Conservation (phyloP, 345 rosid genomes). For the Moricandia arvensis region DNA sequence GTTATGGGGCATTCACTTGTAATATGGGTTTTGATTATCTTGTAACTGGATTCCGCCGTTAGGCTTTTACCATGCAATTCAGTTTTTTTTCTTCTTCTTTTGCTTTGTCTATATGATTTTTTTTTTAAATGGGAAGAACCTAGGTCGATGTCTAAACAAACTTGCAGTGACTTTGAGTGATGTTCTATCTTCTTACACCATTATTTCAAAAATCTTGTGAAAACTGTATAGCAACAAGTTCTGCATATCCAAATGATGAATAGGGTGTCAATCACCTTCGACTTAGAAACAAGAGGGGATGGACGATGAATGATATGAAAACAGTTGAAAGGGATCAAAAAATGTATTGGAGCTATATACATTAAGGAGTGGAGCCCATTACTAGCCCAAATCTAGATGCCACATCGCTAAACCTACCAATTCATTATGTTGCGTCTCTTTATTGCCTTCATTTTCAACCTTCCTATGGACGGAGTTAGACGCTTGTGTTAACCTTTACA, state of each 20-base stretch:
- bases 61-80: neutral
- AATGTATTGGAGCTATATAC: conserved; percentile 19
- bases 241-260: neutral
- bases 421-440: conserved; percentile 16
- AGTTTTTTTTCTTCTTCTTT: neutral
- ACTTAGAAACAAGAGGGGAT: conserved; percentile 27
- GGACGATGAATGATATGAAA: conserved; percentile 12
- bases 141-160: too few species aligned
- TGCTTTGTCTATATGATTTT: neutral
- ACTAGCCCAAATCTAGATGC: conserved; percentile 7
- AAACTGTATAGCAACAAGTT: neutral
- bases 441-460: neutral
- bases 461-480: conserved; percentile 11
- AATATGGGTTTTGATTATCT: neutral
- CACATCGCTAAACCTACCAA: conserved; percentile 12
- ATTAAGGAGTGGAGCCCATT: conserved; percentile 29
- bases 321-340: conserved; percentile 20
- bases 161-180: too few species aligned
- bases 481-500: neutral
- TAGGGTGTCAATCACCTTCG: conserved; percentile 12
- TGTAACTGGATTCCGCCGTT: neutral
- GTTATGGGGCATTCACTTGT: neutral
- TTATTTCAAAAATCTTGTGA: too few species aligned
- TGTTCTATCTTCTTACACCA: too few species aligned
- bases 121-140: too few species aligned